These are phyloP conservation scores for Cokeromyces recurvatus DNA, from an alignment of 371 early-diverging fungal genomes.

Conservation along the genomic window DNA sequence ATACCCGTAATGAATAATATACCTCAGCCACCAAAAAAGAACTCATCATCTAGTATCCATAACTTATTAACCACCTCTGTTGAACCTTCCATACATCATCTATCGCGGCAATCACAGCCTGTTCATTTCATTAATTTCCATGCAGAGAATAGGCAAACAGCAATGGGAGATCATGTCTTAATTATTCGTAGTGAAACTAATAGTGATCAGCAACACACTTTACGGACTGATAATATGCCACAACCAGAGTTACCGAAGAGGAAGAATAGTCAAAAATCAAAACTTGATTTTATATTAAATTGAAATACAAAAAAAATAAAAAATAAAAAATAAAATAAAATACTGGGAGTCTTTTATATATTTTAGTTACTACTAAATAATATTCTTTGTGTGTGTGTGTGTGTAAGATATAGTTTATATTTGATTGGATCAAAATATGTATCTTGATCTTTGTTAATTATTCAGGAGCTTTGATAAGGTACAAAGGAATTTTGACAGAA, in stretches of 20 bases:
- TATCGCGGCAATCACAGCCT: constrained; percentile 5
- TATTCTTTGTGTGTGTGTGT: too few relatives aligned
- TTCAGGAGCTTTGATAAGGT: too few relatives aligned
- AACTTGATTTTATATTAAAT: constrained; percentile 23
- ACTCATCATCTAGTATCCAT: neutral
- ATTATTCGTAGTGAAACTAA: constrained; percentile 12
- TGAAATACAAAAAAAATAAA: too few relatives aligned
- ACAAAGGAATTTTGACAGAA: too few relatives aligned
- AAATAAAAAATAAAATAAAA: neutral
- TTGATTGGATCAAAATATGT: too few relatives aligned
- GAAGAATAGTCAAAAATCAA: constrained; percentile 21
- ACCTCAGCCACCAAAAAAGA: constrained; percentile 9
- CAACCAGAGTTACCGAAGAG: constrained; percentile 4
- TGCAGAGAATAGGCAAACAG: constrained; percentile 8
- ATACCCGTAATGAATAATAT: too few relatives aligned
- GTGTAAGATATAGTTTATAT: too few relatives aligned
- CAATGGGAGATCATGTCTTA: constrained; percentile 5
- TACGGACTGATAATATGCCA: neutral
- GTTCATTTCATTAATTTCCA: constrained; percentile 20
- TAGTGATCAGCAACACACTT: neutral
- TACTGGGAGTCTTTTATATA: too few relatives aligned
- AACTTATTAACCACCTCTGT: too few relatives aligned
- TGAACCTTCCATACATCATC: neutral
- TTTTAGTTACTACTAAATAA: too few relatives aligned
- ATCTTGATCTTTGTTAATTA: too few relatives aligned